These are phyloP conservation scores for Pythium pyrilobum DNA, from an alignment of 352 stramenopile genomes.

Conservation along the genomic window DNA sequence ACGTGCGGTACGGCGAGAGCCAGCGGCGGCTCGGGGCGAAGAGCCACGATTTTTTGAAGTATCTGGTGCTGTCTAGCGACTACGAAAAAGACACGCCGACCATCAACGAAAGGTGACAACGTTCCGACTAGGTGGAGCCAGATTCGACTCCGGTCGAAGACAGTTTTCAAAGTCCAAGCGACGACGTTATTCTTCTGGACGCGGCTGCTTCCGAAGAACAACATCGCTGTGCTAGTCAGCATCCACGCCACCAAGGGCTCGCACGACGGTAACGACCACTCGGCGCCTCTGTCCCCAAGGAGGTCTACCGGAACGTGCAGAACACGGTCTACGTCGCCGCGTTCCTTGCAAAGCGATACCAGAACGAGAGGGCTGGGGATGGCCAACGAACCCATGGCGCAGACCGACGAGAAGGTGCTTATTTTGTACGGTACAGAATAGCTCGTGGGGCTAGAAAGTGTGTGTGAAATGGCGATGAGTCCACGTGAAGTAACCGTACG, in stretches of 20 bases:
- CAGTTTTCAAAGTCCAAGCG: no score
- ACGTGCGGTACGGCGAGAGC: constrained; percentile 22
- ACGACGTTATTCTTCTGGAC: no score
- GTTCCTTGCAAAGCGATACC: constrained; percentile 63
- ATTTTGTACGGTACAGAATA: no score
- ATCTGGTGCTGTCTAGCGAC: constrained; percentile 9
- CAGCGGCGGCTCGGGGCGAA: constrained; percentile 18
- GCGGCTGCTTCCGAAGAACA: no score
- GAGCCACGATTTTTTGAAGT: constrained; percentile 11
- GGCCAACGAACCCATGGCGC: no score
- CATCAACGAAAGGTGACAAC: background rate
- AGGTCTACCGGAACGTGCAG: constrained; percentile 48
- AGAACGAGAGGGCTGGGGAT: no score
- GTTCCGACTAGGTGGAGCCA: background rate
- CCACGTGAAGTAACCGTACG: no score
- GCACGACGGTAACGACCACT: constrained; percentile 74
- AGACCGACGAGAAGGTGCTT: no score
- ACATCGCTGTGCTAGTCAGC: constrained; percentile 46
- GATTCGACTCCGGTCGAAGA: background rate
- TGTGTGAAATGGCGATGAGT: no score
- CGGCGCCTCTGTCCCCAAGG: constrained; percentile 52
- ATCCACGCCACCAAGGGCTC: constrained; percentile 67
- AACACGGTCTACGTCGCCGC: constrained; percentile 40
- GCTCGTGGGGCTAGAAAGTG: no score
- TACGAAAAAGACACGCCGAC: constrained; percentile 16